These are phyloP conservation scores for Poa annua DNA, from an alignment of 176 grass and related monocot species.

Conservation along the genomic window DNA sequence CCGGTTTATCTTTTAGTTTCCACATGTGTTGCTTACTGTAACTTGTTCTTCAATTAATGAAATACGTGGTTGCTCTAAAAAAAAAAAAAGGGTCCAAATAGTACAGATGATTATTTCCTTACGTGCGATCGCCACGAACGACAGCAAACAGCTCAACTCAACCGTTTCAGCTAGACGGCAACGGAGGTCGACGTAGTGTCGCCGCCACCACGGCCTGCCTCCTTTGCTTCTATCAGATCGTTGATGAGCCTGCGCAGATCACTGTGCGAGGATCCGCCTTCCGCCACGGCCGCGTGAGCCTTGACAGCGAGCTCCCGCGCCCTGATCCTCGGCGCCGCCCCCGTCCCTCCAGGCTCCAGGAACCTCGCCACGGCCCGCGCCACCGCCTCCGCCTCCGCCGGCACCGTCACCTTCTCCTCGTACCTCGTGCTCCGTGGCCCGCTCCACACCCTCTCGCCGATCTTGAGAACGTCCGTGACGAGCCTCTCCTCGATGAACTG, in stretches of 20 bases:
- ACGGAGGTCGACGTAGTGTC: too few species aligned
- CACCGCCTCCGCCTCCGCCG: conserved; percentile 16
- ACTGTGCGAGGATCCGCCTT: conserved; percentile 31
- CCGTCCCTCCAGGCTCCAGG: conserved; percentile 6
- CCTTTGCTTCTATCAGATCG: neutral
- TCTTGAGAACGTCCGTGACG: conserved; percentile 29
- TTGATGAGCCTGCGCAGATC: conserved; percentile 31
- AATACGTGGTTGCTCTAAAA: too few species aligned
- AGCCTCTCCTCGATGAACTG: conserved; percentile 57
- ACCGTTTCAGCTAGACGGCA: neutral
- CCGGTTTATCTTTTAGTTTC: too few species aligned
- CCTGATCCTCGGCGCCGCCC: conserved; percentile 24
- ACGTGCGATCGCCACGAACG: neutral
- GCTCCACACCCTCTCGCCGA: conserved; percentile 17
- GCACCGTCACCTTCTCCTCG: neutral
- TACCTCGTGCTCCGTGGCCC: conserved; percentile 15
- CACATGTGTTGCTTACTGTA: too few species aligned
- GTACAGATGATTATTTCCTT: too few species aligned
- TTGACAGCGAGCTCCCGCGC: neutral
- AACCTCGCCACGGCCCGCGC: conserved; percentile 28
- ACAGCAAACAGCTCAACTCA: neutral
- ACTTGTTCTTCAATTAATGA: too few species aligned
- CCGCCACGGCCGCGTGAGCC: conserved; percentile 21
- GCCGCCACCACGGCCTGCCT: too few species aligned
- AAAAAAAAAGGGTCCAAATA: too few species aligned